Conservation (phyloP, 257 asterid genomes). For the Capsicum baccatum region DNA sequence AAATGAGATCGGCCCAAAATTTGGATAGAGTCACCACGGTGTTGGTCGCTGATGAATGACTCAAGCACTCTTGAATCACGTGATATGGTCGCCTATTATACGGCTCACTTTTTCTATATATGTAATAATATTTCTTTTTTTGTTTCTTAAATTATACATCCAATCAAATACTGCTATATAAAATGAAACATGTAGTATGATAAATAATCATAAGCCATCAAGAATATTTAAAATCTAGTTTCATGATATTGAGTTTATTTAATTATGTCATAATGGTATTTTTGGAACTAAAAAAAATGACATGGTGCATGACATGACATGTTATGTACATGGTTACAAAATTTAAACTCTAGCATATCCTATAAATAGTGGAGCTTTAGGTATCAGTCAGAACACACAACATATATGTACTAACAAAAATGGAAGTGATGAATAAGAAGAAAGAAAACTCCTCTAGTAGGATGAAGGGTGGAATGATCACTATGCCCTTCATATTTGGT, state of each 20-base stretch:
- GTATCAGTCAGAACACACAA: conserved; percentile 30
- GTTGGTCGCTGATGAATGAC: not conserved
- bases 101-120: not conserved
- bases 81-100: not conserved
- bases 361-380: conserved; percentile 48
- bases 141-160: not conserved
- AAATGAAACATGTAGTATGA: not conserved
- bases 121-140: no score
- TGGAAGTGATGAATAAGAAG: conserved; percentile 45
- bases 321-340: not conserved
- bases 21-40: not conserved
- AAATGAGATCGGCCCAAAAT: not conserved
- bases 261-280: not conserved
- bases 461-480: conserved; percentile 75
- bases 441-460: conserved; percentile 33
- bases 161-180: not conserved
- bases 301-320: not conserved
- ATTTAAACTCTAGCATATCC: conserved; percentile 30
- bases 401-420: conserved; percentile 22
- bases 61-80: not conserved
- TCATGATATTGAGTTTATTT: not conserved
- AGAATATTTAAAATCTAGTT: not conserved
- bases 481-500: conserved; percentile 96
- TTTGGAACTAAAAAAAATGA: not conserved
- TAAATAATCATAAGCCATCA: not conserved